phyloP scores from a whole-genome alignment of 2,329 filamentous ascomycete species.

The Microdochium nivale region DNA sequence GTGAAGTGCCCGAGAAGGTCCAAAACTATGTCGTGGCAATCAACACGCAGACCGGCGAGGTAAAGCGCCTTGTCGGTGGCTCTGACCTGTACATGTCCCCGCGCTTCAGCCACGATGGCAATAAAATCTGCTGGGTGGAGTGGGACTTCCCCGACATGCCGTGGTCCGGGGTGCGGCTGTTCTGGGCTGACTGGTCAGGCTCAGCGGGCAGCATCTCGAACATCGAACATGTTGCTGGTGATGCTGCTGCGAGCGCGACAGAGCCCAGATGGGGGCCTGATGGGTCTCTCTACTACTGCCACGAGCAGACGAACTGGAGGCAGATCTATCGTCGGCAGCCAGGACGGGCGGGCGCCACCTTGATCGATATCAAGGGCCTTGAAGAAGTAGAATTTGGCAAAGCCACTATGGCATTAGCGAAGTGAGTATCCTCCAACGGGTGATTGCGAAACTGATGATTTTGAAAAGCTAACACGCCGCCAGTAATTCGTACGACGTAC shows the following conservation, averaged over 20 bases:
- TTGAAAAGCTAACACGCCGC: background rate
- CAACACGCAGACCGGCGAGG: slow-evolving; percentile 28
- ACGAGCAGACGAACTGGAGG: slow-evolving; percentile 36
- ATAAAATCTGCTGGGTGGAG: slow-evolving; percentile 40
- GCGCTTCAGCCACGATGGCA: slow-evolving; percentile 36
- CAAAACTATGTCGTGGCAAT: slow-evolving; percentile 30
- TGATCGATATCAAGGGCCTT: slow-evolving; percentile 26
- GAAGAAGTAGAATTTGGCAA: slow-evolving; percentile 23
- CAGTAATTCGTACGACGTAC: slow-evolving; percentile 29
- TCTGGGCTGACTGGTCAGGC: slow-evolving; percentile 30
- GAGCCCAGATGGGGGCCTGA: slow-evolving; percentile 43
- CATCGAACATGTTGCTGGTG: slow-evolving; percentile 29
- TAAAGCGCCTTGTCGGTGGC: slow-evolving; percentile 28
- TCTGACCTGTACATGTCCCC: slow-evolving; percentile 46
- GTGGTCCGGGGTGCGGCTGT: slow-evolving; percentile 37
- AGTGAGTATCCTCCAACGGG: no score
- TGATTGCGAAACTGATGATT: no score
- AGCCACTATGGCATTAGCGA: slow-evolving; percentile 19
- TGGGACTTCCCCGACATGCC: slow-evolving; percentile 47
- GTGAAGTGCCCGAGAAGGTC: slow-evolving; percentile 21
- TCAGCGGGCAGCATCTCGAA: slow-evolving; percentile 20
- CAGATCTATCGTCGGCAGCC: slow-evolving; percentile 33
- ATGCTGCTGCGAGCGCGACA: slow-evolving; percentile 30
- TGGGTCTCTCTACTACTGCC: slow-evolving; percentile 36
- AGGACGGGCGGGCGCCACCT: slow-evolving; percentile 9